Conservation (phyloP, 139 green algal genomes). For the Chlamydomonas incerta region DNA sequence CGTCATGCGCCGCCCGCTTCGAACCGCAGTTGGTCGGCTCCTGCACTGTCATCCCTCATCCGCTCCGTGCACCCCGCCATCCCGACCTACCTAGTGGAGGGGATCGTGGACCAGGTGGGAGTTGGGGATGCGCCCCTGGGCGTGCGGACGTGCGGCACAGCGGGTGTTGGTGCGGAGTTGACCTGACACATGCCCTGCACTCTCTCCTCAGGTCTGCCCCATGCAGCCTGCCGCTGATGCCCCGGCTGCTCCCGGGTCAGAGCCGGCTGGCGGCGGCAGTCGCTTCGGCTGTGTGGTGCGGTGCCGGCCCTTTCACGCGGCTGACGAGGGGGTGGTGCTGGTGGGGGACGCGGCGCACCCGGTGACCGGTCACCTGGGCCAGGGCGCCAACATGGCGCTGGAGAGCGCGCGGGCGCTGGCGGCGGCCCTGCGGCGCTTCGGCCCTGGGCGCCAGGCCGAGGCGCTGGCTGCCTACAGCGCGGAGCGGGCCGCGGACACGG, state of each 20-base stretch:
- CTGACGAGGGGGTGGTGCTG: conserved; percentile 58
- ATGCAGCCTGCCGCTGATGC: background rate
- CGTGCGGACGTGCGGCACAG: too few species aligned
- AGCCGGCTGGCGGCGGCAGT: background rate
- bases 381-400: conserved; percentile 52
- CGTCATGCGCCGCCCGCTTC: too few species aligned
- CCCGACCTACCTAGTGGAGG: background rate
- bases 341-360: conserved; percentile 72
- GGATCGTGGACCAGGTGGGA: background rate
- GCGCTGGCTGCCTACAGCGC: background rate
- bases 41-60: background rate
- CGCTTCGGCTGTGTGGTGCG: background rate
- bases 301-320: background rate
- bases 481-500: background rate
- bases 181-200: too few species aligned
- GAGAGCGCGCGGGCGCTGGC: conserved; percentile 19
- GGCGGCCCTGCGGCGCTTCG: background rate
- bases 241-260: background rate
- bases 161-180: too few species aligned
- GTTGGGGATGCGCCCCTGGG: too few species aligned
- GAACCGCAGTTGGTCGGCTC: background rate
- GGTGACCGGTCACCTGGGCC: conserved; percentile 76
- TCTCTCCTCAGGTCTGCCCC: too few species aligned
- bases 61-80: background rate
- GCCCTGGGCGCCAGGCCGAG: background rate